phyloP scores from a whole-genome alignment of 106 monocot genomes.

The Vanilla planifolia region DNA sequence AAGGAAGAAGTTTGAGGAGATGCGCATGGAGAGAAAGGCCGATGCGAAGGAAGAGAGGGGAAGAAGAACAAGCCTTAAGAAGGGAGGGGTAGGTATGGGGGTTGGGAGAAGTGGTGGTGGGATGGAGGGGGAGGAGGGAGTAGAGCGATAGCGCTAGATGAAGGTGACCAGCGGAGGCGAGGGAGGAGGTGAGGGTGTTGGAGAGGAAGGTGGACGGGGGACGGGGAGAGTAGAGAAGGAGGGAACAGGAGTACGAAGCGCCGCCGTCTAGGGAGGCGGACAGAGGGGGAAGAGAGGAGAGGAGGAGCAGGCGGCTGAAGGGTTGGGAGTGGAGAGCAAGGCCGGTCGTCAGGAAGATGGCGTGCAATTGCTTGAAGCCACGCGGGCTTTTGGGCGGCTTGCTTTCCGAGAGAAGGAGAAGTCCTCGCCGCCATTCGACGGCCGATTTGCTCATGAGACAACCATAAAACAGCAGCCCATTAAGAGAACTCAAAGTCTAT shows the following conservation, averaged over 20 bases:
- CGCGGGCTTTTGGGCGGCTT: neutral
- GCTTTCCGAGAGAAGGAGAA: slow-evolving; percentile 6
- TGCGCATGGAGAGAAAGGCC: slow-evolving; percentile 39
- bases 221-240: slow-evolving; percentile 11
- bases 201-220: slow-evolving; percentile 38
- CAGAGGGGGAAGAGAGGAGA: slow-evolving; percentile 3
- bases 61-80: slow-evolving; percentile 16
- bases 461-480: too few relatives aligned
- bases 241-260: slow-evolving; percentile 7
- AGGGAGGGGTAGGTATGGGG: slow-evolving; percentile 41
- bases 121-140: slow-evolving; percentile 6
- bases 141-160: slow-evolving; percentile 21
- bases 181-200: slow-evolving; percentile 41
- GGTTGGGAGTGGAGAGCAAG: slow-evolving; percentile 43
- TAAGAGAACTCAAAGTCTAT: too few relatives aligned
- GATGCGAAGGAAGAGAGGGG: neutral
- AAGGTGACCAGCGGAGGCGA: slow-evolving; percentile 13
- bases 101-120: slow-evolving; percentile 19
- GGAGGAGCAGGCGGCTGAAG: slow-evolving; percentile 31
- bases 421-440: slow-evolving; percentile 2
- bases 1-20: slow-evolving; percentile 29
- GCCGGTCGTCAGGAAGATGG: slow-evolving; percentile 39
- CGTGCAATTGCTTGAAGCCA: slow-evolving; percentile 32
- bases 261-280: slow-evolving; percentile 1
- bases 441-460: neutral